Evolutionary conservation across 768 basidiomycete genomes (phyloP).

Genomic region (Coprinopsis cinerea): DNA sequence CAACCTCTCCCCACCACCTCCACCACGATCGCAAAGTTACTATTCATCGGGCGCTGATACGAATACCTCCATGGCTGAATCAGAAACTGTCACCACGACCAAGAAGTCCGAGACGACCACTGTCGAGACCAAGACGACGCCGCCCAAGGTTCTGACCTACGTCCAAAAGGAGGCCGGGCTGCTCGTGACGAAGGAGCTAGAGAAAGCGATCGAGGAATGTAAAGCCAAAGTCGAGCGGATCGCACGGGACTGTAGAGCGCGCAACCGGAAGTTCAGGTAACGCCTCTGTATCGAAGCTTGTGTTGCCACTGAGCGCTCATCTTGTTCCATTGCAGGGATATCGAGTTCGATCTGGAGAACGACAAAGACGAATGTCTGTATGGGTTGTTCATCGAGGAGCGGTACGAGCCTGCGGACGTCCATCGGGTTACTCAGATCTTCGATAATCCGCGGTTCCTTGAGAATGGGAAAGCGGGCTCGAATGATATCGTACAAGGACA

Average conservation of each 20-base stretch:
- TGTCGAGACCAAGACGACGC: no score
- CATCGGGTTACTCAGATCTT: slow-evolving; percentile 45
- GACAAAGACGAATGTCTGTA: slow-evolving; percentile 41
- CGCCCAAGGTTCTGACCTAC: slow-evolving; percentile 10
- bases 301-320: neutral
- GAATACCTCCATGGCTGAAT: no score
- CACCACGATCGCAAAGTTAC: no score
- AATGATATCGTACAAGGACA: slow-evolving; percentile 47
- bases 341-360: slow-evolving; percentile 53
- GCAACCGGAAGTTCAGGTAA: slow-evolving; percentile 48
- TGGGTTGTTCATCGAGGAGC: slow-evolving; percentile 17
- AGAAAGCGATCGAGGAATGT: slow-evolving; percentile 42
- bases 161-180: slow-evolving; percentile 34
- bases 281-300: slow-evolving; percentile 5
- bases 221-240: slow-evolving; percentile 39
- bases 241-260: slow-evolving; percentile 36
- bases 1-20: no score
- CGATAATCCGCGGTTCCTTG: slow-evolving; percentile 44
- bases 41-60: no score
- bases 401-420: slow-evolving; percentile 23
- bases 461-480: slow-evolving; percentile 35
- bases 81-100: no score
- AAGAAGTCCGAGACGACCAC: no score
- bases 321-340: slow-evolving; percentile 31
- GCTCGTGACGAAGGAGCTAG: slow-evolving; percentile 40